Base-by-base conservation (phyloP, 495 filamentous ascomycete genomes). In the Daldinia concentrica region DNA sequence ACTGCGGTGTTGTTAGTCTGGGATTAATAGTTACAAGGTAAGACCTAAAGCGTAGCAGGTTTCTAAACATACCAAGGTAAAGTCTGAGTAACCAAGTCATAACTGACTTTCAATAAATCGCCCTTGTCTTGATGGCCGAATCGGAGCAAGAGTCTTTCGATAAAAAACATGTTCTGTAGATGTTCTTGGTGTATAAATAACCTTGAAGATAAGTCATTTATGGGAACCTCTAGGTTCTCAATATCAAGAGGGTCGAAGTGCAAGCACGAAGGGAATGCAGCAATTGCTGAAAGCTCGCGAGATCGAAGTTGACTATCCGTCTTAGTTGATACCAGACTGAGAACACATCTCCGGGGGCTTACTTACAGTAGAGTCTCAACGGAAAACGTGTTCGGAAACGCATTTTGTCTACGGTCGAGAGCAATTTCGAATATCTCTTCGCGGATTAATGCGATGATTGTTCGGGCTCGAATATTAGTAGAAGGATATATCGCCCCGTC, bases 341-440 rank as follows among this genome's bases (percentile, higher is more conserved):
- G 6, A 5, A 24, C 6, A 39, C 4, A n/a, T 37, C 6, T 19
- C 4, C 9, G 0, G 15, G 8, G 12, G 19, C 41, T 14, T n/a
- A 76, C 78, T 67, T 76, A 87, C 84, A 84, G 76, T 6, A 85
- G 79, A 57, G 81, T 81, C 12, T 79, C 77, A n/a, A 86, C 66
- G 0, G 85, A 74, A 29, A 85, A 80, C 9, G 26, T 2, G 5
- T 54, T 48, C 2, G 19, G 43, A 22, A 15, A 78, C 72, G 6
- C 79, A 74, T 51, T 77, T 22, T 48, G 43, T 24, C 43, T n/a
- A 78, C 82, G 65, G 1, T 85, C 83, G 11, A 90, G 72, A 14
- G 87, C 86, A 19, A 90, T 83, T 64, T 89, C 84, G 19, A 91
- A 82, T 14, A 90, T 85, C 60, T 89, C 83, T 61, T 90, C 89